These are phyloP conservation scores for Haematococcus lacustris DNA, from an alignment of 139 green algal species.

Conservation along the genomic window DNA sequence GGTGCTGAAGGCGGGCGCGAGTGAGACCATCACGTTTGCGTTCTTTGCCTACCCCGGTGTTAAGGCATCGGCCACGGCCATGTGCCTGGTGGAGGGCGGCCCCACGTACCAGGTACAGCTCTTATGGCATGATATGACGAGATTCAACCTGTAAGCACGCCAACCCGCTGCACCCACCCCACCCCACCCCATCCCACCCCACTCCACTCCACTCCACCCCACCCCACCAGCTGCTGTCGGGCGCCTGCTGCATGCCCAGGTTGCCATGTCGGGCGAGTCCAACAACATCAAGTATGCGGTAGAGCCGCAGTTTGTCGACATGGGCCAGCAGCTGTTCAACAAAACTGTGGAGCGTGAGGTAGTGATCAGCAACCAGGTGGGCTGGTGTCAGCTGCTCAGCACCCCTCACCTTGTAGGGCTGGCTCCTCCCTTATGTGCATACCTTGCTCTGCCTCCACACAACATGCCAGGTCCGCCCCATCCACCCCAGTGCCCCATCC, in stretches of 20 bases:
- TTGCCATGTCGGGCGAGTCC: slow-evolving; percentile 53
- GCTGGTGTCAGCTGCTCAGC: slow-evolving; percentile 47
- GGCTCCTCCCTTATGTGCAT: too few species aligned
- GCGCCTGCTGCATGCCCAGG: slow-evolving; percentile 10
- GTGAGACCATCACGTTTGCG: slow-evolving; percentile 45
- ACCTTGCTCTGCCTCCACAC: too few species aligned
- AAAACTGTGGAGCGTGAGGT: slow-evolving; percentile 52
- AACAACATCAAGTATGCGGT: slow-evolving; percentile 66
- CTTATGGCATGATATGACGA: background rate
- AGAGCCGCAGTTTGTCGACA: slow-evolving; percentile 51
- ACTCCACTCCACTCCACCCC: background rate
- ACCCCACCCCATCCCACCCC: background rate
- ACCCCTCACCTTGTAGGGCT: slow-evolving; percentile 33
- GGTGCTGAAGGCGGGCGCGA: slow-evolving; percentile 46
- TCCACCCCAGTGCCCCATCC: too few species aligned
- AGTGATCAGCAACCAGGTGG: slow-evolving; percentile 48
- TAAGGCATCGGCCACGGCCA: slow-evolving; percentile 31
- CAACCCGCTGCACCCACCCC: background rate
- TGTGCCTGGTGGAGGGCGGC: slow-evolving; percentile 64
- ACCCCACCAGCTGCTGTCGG: background rate
- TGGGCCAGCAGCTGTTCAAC: slow-evolving; percentile 54
- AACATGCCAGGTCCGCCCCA: background rate
- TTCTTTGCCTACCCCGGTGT: slow-evolving; percentile 62
- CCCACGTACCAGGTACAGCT: slow-evolving; percentile 28
- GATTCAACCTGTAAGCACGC: background rate